A percentile compares a stretch with the other conserved stretches of the same genome.
phyloP scores from a whole-genome alignment of 441 rosid species.

The Pelargonium cotyledonis region DNA sequence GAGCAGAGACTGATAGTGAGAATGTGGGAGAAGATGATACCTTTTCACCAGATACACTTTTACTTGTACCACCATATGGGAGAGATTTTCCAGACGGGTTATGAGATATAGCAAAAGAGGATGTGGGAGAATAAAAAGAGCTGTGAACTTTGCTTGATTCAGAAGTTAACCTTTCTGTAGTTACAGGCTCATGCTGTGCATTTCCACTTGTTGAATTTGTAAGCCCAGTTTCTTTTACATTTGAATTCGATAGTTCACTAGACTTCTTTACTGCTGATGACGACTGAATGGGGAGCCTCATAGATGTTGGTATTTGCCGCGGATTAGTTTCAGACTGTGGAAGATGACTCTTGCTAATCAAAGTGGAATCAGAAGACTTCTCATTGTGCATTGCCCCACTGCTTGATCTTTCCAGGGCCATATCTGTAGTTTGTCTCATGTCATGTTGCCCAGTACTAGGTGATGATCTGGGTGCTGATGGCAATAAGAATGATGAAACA shows the following conservation, averaged over 20 bases:
- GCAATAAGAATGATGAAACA: constrained; percentile 22
- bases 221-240: constrained; percentile 26
- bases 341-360: constrained; percentile 28
- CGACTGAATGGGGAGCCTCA: constrained; percentile 25
- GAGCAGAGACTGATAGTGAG: constrained; percentile 36
- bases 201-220: constrained; percentile 27
- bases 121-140: constrained; percentile 25
- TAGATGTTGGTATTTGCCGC: constrained; percentile 28
- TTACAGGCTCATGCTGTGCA: constrained; percentile 27
- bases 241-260: constrained; percentile 30
- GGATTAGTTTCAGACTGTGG: constrained; percentile 34
- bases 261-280: constrained; percentile 27
- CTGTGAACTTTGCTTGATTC: constrained; percentile 29
- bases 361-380: constrained; percentile 25
- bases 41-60: constrained; percentile 41
- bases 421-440: constrained; percentile 24
- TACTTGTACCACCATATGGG: constrained; percentile 28
- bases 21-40: constrained; percentile 27
- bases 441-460: constrained; percentile 23
- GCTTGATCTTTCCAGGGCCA: constrained; percentile 27
- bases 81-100: constrained; percentile 29
- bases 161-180: constrained; percentile 24
- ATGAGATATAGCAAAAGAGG: constrained; percentile 32
- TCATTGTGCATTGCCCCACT: constrained; percentile 28
- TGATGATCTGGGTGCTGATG: constrained; percentile 30